Conservation (phyloP, 139 green algal species). For the Picochlorum sp. region DNA sequence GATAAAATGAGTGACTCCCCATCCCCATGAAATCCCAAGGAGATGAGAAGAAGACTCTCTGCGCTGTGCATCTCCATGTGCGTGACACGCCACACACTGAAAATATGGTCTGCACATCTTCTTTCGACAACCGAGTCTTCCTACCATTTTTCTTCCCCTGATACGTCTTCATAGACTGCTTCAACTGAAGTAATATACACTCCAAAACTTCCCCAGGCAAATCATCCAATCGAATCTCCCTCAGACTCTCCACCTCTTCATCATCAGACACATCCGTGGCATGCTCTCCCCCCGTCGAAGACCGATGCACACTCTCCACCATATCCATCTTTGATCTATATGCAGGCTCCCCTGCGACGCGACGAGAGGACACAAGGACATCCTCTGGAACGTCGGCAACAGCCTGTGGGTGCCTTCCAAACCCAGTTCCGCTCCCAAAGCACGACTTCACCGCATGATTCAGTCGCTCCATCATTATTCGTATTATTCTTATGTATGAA, state of each 20-base stretch:
- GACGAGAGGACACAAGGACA: too few species aligned
- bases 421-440: too few species aligned
- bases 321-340: too few species aligned
- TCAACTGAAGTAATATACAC: constrained; percentile 1
- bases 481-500: too few species aligned
- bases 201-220: background rate
- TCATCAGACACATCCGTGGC: background rate
- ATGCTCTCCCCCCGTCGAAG: too few species aligned
- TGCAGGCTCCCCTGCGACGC: too few species aligned
- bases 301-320: too few species aligned
- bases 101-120: background rate
- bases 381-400: too few species aligned
- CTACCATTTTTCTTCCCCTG: too few species aligned
- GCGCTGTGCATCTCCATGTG: constrained; percentile 27
- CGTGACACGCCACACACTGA: constrained; percentile 24
- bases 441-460: too few species aligned
- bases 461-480: too few species aligned
- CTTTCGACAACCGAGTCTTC: background rate
- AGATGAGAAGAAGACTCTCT: constrained; percentile 31
- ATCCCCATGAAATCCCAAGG: constrained; percentile 18
- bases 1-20: background rate
- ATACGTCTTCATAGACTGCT: background rate
- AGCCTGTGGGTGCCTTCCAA: too few species aligned
- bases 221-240: background rate
- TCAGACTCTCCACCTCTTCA: background rate